phyloP scores from a whole-genome alignment of 352 stramenopile species.

The Phytopythium ostracodes region DNA sequence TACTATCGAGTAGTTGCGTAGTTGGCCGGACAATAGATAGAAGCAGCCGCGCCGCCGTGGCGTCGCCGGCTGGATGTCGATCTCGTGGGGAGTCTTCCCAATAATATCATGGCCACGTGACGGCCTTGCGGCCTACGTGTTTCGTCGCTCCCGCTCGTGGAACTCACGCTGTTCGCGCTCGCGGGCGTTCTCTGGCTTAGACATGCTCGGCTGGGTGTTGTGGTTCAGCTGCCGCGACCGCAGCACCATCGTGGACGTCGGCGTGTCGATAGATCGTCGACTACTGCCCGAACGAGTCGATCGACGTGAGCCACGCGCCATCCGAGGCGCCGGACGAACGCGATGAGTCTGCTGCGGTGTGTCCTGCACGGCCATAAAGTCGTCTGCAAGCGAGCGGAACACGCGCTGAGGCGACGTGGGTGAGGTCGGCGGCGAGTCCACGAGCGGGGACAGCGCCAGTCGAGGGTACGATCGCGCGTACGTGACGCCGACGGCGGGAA shows the following conservation, averaged over 20 bases:
- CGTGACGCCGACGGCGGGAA: constrained; percentile 12
- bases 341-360: constrained; percentile 39
- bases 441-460: constrained; percentile 28
- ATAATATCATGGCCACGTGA: constrained; percentile 2
- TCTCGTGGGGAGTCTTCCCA: background rate
- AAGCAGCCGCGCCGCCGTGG: background rate
- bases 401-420: constrained; percentile 27
- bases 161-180: constrained; percentile 37
- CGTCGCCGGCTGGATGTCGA: background rate
- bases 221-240: constrained; percentile 49
- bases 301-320: constrained; percentile 37
- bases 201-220: constrained; percentile 19
- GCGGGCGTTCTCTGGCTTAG: constrained; percentile 32
- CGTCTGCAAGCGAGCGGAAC: constrained; percentile 59
- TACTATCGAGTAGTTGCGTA: background rate
- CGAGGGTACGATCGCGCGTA: constrained; percentile 28
- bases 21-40: background rate
- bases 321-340: constrained; percentile 41
- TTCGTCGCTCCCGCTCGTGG: constrained; percentile 13
- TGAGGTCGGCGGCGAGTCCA: constrained; percentile 30
- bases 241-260: constrained; percentile 55
- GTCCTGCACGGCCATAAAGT: constrained; percentile 62
- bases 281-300: constrained; percentile 25
- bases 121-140: background rate
- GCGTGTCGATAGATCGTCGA: constrained; percentile 38